Evolutionary conservation across 805 yeast species (phyloP), one percentile per base, ranked within the genome.

Genomic region (Blastobotrys robertii): DNA sequence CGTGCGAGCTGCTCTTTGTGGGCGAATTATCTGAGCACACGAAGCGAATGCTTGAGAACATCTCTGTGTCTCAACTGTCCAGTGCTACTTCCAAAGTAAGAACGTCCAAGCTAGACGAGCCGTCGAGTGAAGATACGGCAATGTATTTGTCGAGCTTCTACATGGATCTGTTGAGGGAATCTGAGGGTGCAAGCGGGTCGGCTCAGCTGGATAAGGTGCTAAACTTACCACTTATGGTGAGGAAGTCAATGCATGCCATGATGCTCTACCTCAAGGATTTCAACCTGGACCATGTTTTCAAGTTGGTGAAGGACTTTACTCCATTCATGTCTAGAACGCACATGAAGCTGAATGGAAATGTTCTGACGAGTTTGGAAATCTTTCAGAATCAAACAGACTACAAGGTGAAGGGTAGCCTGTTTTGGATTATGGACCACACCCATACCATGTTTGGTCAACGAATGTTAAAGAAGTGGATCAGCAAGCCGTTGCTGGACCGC

Each of bases 341-440:
- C 38, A 76, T 74, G 72, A 65, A 77, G 10, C 56, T 82, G 28
- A 80, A 81, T 43, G 73, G 81, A 1, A 77, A 74, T 52, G 78
- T 95, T 0, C 51, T 92, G 3, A 69, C 71, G 29, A 77, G 83
- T 35, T 63, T 92, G 14, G 97, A 92, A 54, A 72, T 92, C 1
- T 85, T 84, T 53, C 65, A 66, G 14, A 84, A 84, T 52, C 63
- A 70, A 3, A 77, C 92, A 0, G 77, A 77, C 48, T 58, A 64
- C 9, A 63, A 69, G 3, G 66, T 66, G 7, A 62, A 68, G 29
- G 97, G 97, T 0, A 77, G 95, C 0, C 63, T 90, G 10, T 58
- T 84, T 11, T 84, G 94, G 87, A 65, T 85, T 2, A 52, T 92
- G 46, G 83, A 90, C 57, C 87, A 82, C 50, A 84, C 97, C 0